These are phyloP conservation scores for Hypomyces perniciosus DNA, from an alignment of 2,329 filamentous ascomycete species.

Conservation along the genomic window DNA sequence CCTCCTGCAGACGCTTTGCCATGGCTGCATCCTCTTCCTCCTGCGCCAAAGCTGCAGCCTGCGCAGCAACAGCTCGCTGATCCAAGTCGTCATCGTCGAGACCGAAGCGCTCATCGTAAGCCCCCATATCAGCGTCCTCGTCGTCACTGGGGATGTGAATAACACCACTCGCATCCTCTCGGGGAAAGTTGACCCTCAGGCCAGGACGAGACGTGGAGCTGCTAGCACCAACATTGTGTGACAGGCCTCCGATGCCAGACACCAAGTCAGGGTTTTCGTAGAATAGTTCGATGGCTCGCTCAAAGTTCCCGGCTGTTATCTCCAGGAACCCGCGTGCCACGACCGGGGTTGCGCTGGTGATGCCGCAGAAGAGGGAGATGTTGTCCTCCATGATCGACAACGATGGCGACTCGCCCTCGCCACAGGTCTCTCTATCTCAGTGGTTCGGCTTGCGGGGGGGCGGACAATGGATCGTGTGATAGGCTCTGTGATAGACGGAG, in stretches of 20 bases:
- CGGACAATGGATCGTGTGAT: neutral
- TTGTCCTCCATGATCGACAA: slow-evolving; percentile 57
- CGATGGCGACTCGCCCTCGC: no score
- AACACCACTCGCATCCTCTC: slow-evolving; percentile 32
- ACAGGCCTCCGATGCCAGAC: slow-evolving; percentile 24
- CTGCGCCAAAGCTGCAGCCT: slow-evolving; percentile 42
- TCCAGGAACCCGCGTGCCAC: slow-evolving; percentile 78
- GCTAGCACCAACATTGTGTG: slow-evolving; percentile 4
- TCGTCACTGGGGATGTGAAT: slow-evolving; percentile 76
- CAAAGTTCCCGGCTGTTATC: slow-evolving; percentile 75
- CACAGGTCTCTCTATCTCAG: no score
- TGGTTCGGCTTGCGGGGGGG: no score
- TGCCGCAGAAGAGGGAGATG: slow-evolving; percentile 70
- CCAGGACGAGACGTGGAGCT: slow-evolving; percentile 26
- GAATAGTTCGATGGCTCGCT: slow-evolving; percentile 82
- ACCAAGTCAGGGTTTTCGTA: slow-evolving; percentile 77
- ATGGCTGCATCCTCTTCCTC: slow-evolving; percentile 90
- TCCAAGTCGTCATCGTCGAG: slow-evolving; percentile 36
- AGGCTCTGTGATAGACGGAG: neutral
- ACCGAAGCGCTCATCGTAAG: slow-evolving; percentile 27
- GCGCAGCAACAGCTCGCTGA: slow-evolving; percentile 34
- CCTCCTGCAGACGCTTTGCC: slow-evolving; percentile 85
- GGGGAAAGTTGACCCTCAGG: slow-evolving; percentile 21
- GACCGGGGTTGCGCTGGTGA: slow-evolving; percentile 69
- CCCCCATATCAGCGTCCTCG: slow-evolving; percentile 37